phyloP scores from a whole-genome alignment of 2,329 filamentous ascomycete species.

The Xylariaceae sp. region DNA sequence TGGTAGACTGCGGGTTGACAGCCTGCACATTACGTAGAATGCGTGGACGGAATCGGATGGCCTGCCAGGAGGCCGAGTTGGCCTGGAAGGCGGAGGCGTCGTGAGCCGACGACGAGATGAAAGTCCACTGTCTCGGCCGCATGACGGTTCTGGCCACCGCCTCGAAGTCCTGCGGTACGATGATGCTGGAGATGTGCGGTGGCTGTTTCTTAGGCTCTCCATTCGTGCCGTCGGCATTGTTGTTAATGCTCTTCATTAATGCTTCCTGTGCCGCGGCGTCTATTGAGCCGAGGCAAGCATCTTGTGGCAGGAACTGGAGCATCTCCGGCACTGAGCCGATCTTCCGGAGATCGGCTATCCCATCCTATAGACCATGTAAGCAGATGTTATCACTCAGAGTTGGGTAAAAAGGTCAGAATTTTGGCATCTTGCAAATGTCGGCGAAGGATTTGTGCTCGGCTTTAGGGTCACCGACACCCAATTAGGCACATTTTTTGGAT shows the following conservation, averaged over 20 bases:
- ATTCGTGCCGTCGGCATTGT: background rate
- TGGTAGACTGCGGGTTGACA: conserved; percentile 21
- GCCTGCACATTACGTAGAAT: conserved; percentile 30
- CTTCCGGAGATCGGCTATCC: conserved; percentile 31
- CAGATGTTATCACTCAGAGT: background rate
- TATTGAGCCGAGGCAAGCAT: conserved; percentile 28
- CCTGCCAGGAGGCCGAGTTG: conserved; percentile 29
- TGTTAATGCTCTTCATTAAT: conserved; percentile 17
- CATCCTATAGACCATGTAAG: conserved; percentile 27
- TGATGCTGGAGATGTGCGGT: conserved; percentile 30
- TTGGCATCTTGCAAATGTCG: too few species aligned
- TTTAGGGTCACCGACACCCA: too few species aligned
- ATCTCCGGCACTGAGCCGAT: conserved; percentile 29
- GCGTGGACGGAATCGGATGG: conserved; percentile 31
- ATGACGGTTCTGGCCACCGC: conserved; percentile 48
- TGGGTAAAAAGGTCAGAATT: too few species aligned
- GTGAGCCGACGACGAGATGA: conserved; percentile 29
- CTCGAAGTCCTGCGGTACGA: conserved; percentile 45
- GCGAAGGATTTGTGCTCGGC: too few species aligned
- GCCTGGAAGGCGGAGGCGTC: conserved; percentile 28
- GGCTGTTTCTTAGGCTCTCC: background rate
- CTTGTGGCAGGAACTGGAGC: conserved; percentile 29
- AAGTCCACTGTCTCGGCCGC: conserved; percentile 48
- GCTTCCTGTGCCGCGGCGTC: conserved; percentile 23
- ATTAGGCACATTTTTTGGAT: too few species aligned